Base-by-base conservation (phyloP, 2,329 filamentous ascomycete genomes). In the Coniochaeta pulveracea region DNA sequence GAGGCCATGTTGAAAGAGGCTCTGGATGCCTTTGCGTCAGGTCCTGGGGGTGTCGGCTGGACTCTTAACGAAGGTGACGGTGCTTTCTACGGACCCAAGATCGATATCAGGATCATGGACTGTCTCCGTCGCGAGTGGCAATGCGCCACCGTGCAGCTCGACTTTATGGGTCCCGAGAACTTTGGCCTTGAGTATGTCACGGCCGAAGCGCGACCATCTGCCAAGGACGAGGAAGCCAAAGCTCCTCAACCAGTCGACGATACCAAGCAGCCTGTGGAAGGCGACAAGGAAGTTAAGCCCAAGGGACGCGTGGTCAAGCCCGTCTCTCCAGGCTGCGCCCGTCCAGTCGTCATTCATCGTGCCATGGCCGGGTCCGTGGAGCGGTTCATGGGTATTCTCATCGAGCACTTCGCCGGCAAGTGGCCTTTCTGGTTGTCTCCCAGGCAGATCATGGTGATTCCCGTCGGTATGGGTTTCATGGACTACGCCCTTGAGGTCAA, bases 81-180 rank as follows among this genome's bases (percentile, higher is more conserved):
- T 52, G 91, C 91, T 34, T 98, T 96, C 63, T 98, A 98, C 56
- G 91, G 91, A 2, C 91, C 91, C 33, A 98, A 98, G 73, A 94
- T 96, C 47, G 91, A 98, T 49, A 91, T 98, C 51, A 93, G 85
- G 40, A 88, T 98, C 50, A 80, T 78, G 33, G 89, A 95, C 58
- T 85, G 85, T 28, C 66, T 95, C 44, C 76, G 77, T 57, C 75
- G 88, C 54, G 84, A 44, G 38, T 83, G 78, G 64, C 83, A 93
- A 58, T 93, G 85, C 50, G 85, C 89, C 46, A 96, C 89, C 10
- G 93, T 96, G 45, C 89, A 96, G 61, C 74, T 93, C 35, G 85
- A 93, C 55, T 93, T 93, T 64, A 82, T 94, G 52, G 72, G 84
- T 14, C 80, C 81, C 2, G 67, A 80, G 47, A 86, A 86, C 56